Conservation (phyloP, 139 green algal species). For the Chlorella sp. region DNA sequence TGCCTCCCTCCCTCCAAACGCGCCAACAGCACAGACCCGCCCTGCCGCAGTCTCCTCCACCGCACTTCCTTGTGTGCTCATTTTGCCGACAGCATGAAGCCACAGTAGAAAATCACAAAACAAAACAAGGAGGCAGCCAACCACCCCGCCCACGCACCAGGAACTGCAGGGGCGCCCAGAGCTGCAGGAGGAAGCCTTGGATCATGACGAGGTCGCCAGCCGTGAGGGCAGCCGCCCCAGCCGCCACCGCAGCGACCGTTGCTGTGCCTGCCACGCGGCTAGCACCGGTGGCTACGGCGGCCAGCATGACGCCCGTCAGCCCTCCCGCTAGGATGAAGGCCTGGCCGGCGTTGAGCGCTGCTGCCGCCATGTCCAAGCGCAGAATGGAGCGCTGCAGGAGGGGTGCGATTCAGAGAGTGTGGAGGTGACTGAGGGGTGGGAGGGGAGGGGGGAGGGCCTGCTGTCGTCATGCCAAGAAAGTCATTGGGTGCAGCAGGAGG, state of each 20-base stretch:
- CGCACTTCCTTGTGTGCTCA: too few species aligned
- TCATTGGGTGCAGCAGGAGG: too few species aligned
- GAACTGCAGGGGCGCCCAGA: slow-evolving; percentile 94
- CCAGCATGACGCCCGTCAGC: slow-evolving; percentile 70
- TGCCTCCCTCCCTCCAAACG: too few species aligned
- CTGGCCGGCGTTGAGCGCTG: slow-evolving; percentile 94
- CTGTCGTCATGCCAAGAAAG: too few species aligned
- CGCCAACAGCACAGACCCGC: too few species aligned
- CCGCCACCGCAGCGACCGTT: neutral
- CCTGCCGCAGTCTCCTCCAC: too few species aligned
- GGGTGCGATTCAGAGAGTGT: slow-evolving; percentile 34
- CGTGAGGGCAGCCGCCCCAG: slow-evolving; percentile 46
- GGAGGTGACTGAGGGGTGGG: neutral
- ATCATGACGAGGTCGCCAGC: slow-evolving; percentile 85
- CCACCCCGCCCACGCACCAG: slow-evolving; percentile 36
- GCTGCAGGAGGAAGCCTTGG: slow-evolving; percentile 94
- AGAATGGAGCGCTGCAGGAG: slow-evolving; percentile 43
- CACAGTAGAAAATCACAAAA: too few species aligned
- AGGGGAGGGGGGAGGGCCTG: neutral
- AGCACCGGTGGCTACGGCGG: slow-evolving; percentile 23
- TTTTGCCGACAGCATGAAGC: too few species aligned
- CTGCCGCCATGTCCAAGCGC: slow-evolving; percentile 74
- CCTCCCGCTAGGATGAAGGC: slow-evolving; percentile 80
- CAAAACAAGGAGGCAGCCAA: too few species aligned
- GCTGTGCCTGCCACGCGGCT: neutral